phyloP scores from a whole-genome alignment of 2,329 filamentous ascomycete genomes.

The Tolypocladium paradoxum region DNA sequence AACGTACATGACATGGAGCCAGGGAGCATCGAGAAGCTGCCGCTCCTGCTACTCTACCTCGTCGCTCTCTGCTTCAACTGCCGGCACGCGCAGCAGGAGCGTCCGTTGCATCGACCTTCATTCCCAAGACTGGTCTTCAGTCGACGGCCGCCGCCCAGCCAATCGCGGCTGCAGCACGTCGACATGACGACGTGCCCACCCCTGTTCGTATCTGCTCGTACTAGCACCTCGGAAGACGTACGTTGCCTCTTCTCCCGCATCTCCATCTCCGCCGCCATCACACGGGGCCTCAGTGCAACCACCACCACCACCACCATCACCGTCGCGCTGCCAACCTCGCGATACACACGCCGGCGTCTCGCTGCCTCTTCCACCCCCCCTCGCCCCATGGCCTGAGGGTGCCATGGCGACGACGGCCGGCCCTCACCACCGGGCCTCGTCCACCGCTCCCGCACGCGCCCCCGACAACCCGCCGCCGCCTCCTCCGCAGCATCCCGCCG shows the following conservation, averaged over 20 bases:
- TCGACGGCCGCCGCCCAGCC: too few species aligned
- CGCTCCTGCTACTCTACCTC: too few species aligned
- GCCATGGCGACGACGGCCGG: constrained; percentile 11
- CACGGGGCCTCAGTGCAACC: background rate
- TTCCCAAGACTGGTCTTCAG: too few species aligned
- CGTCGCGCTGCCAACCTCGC: background rate
- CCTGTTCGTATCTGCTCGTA: too few species aligned
- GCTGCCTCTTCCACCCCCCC: background rate
- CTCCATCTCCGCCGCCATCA: background rate
- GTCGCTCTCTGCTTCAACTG: too few species aligned
- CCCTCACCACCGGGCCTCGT: constrained; percentile 11
- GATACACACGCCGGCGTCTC: background rate
- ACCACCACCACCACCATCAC: background rate
- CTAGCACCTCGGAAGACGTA: too few species aligned
- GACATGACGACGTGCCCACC: too few species aligned
- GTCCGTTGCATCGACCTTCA: too few species aligned
- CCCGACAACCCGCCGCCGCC: constrained; percentile 2
- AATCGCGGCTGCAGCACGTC: too few species aligned
- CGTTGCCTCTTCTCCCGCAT: background rate
- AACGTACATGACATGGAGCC: too few species aligned
- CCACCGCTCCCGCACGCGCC: constrained; percentile 5
- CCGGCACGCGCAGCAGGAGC: too few species aligned
- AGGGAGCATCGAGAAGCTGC: too few species aligned
- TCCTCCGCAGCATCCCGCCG: background rate
- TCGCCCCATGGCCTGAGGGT: constrained; percentile 11